Percentiles rank a stretch among this genome's conserved stretches.
Conservation (phyloP, 2,329 filamentous ascomycete genomes). For the Epichloe coenophiala region DNA sequence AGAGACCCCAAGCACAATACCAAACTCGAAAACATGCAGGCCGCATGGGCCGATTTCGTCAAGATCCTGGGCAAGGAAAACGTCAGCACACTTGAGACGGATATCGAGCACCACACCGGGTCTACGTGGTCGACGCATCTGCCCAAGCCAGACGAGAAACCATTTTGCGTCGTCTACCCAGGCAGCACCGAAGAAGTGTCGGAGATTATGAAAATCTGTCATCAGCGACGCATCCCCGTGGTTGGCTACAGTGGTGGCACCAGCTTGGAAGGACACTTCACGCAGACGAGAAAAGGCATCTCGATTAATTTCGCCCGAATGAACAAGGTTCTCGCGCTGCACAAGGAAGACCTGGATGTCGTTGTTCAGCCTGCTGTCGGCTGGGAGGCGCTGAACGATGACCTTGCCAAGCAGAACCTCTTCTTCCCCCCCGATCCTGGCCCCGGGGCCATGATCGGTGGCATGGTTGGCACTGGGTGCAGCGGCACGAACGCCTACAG, state of each 20-base stretch:
- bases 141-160: constrained; percentile 31
- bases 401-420: constrained; percentile 56
- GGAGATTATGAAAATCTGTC: constrained; percentile 80
- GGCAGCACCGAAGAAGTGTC: constrained; percentile 69
- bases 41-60: constrained; percentile 56
- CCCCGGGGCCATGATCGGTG: constrained; percentile 83
- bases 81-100: constrained; percentile 44
- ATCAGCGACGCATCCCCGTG: constrained; percentile 67
- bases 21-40: constrained; percentile 50
- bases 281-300: constrained; percentile 68
- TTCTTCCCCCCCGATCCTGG: constrained; percentile 91
- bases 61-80: constrained; percentile 50
- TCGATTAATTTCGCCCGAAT: constrained; percentile 79
- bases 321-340: constrained; percentile 64
- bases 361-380: constrained; percentile 70
- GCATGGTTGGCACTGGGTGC: constrained; percentile 65
- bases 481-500: constrained; percentile 81
- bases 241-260: constrained; percentile 82
- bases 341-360: constrained; percentile 66
- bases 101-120: constrained; percentile 42
- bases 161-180: constrained; percentile 66
- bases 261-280: constrained; percentile 79
- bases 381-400: constrained; percentile 76
- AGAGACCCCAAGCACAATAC: constrained; percentile 41
- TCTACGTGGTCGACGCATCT: constrained; percentile 52